Conservation (phyloP, 1,139 yeast genomes). For the Suhomyces terraborum region DNA sequence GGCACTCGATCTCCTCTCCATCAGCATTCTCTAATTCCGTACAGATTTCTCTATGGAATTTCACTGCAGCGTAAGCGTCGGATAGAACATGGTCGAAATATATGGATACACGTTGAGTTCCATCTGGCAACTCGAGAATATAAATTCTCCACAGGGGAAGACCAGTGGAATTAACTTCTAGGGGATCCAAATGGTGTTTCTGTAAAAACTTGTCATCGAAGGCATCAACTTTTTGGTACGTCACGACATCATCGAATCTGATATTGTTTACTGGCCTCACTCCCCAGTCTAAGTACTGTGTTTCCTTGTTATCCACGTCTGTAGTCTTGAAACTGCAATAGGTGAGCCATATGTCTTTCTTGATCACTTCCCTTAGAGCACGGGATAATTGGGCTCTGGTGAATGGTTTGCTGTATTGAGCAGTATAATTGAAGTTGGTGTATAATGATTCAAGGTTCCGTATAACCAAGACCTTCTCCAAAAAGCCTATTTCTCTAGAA, state of each 20-base stretch:
- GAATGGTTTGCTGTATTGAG: slow-evolving; percentile 23
- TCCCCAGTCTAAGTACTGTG: slow-evolving; percentile 17
- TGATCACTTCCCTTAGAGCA: slow-evolving; percentile 26
- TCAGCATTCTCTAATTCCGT: slow-evolving; percentile 5
- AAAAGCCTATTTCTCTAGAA: slow-evolving; percentile 4
- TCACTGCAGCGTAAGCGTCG: slow-evolving; percentile 18
- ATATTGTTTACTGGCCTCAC: slow-evolving; percentile 24
- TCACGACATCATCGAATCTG: slow-evolving; percentile 30
- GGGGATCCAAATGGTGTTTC: not conserved
- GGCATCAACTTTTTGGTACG: slow-evolving; percentile 7
- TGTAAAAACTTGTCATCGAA: not conserved
- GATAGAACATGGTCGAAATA: slow-evolving; percentile 17
- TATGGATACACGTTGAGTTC: slow-evolving; percentile 12
- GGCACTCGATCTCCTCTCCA: slow-evolving; percentile 4
- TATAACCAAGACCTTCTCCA: slow-evolving; percentile 25
- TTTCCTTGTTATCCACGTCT: slow-evolving; percentile 13
- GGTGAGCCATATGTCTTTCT: slow-evolving; percentile 26
- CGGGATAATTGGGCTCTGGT: slow-evolving; percentile 23
- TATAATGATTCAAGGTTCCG: slow-evolving; percentile 26
- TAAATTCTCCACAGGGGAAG: slow-evolving; percentile 34
- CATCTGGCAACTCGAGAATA: slow-evolving; percentile 15
- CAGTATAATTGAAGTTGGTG: slow-evolving; percentile 32
- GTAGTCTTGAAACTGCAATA: slow-evolving; percentile 22
- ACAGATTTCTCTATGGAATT: slow-evolving; percentile 16
- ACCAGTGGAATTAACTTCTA: slow-evolving; percentile 16